A percentile compares a stretch with the other conserved stretches of the same genome.
These are phyloP conservation scores for Suillus placidus DNA, from an alignment of 768 basidiomycete species.

Conservation along the genomic window DNA sequence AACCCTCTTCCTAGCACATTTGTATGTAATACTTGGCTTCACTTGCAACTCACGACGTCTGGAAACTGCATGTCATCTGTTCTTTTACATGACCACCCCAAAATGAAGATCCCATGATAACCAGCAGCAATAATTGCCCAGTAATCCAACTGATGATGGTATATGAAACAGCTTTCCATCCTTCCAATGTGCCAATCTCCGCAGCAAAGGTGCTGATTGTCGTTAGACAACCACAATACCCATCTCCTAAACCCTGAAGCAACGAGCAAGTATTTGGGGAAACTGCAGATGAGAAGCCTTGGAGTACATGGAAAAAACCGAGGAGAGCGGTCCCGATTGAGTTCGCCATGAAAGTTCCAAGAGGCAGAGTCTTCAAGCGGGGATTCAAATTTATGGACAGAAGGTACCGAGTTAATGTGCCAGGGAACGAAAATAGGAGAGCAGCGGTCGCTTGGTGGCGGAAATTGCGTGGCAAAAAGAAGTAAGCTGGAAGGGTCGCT, in stretches of 20 bases:
- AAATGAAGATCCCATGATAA: constrained; percentile 72
- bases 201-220: constrained; percentile 93
- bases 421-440: constrained; percentile 87
- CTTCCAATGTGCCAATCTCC: constrained; percentile 64
- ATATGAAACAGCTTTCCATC: constrained; percentile 68
- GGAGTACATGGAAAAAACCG: constrained; percentile 70
- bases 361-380: constrained; percentile 59
- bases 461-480: constrained; percentile 64
- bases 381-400: constrained; percentile 76
- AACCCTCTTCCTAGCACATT: constrained; percentile 10
- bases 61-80: constrained; percentile 53
- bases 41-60: constrained; percentile 12
- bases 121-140: constrained; percentile 70
- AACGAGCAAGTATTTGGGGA: constrained; percentile 65
- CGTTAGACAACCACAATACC: constrained; percentile 93
- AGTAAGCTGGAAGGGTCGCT: constrained; percentile 78
- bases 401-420: constrained; percentile 80
- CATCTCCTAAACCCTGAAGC: constrained; percentile 83
- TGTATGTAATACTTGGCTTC: constrained; percentile 5
- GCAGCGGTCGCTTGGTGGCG: constrained; percentile 85
- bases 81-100: constrained; percentile 51
- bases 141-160: constrained; percentile 64
- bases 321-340: constrained; percentile 81
- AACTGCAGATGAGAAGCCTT: constrained; percentile 45
- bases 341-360: constrained; percentile 82